These are phyloP conservation scores for Beauveria pseudobassiana DNA, from an alignment of 2,329 filamentous ascomycete species.

Conservation along the genomic window DNA sequence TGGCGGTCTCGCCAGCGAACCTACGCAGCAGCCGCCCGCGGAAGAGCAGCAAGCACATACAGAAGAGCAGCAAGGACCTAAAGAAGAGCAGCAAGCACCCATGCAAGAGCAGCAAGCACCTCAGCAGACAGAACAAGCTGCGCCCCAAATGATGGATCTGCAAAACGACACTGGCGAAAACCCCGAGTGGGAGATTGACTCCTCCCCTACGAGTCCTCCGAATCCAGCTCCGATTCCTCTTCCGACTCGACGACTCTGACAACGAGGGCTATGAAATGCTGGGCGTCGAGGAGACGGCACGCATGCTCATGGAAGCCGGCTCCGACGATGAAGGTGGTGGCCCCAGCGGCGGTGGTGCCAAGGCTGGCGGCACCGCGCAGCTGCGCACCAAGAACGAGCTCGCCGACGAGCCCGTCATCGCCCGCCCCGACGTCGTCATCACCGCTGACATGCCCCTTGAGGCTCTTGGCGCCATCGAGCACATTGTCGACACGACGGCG, in stretches of 20 bases:
- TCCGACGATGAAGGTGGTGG: slow-evolving; percentile 69
- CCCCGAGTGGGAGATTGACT: slow-evolving; percentile 80
- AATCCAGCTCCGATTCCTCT: slow-evolving; percentile 63
- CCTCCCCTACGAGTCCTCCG: slow-evolving; percentile 62
- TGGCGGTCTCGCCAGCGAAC: slow-evolving; percentile 25
- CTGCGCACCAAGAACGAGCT: slow-evolving; percentile 79
- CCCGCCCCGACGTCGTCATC: slow-evolving; percentile 72
- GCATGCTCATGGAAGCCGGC: slow-evolving; percentile 75
- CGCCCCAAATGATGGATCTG: slow-evolving; percentile 12
- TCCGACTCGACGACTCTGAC: slow-evolving; percentile 50
- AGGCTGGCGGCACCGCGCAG: slow-evolving; percentile 33
- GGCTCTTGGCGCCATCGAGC: slow-evolving; percentile 66
- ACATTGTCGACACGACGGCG: slow-evolving; percentile 69
- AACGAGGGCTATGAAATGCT: slow-evolving; percentile 64
- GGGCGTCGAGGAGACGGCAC: slow-evolving; percentile 73
- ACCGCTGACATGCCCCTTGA: slow-evolving; percentile 70
- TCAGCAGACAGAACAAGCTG: not conserved
- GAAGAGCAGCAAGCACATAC: not conserved
- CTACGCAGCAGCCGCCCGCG: slow-evolving; percentile 7
- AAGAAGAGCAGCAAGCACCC: not conserved
- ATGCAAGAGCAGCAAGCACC: not conserved
- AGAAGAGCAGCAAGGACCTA: not conserved
- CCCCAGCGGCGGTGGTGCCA: slow-evolving; percentile 34
- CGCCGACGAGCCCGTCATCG: slow-evolving; percentile 52
- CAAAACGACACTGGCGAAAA: slow-evolving; percentile 34